A percentile compares a stretch with the other conserved stretches of the same genome.
Conservation (phyloP, 176 grass and related monocot species). For the Elymus sibiricus region DNA sequence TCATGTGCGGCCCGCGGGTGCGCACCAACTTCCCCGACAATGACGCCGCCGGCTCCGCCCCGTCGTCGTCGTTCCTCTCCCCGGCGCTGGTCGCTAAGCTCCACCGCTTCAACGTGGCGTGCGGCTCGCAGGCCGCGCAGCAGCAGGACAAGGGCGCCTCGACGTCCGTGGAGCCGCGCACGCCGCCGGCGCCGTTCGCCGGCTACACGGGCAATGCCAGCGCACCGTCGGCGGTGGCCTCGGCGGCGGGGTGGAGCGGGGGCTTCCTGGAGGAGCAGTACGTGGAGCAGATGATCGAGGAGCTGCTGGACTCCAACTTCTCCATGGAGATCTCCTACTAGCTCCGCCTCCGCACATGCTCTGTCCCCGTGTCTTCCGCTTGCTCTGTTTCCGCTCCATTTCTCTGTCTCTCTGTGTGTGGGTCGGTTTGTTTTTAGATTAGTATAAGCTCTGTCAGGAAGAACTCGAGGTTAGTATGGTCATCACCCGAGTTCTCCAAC, state of each 20-base stretch:
- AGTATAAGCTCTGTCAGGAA: slow-evolving; percentile 20
- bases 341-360: background rate
- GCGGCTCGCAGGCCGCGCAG: slow-evolving; percentile 44
- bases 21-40: slow-evolving; percentile 80
- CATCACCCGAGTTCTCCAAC: slow-evolving; percentile 26
- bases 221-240: background rate
- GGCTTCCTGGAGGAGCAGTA: slow-evolving; percentile 78
- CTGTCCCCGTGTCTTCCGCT: background rate
- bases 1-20: slow-evolving; percentile 83
- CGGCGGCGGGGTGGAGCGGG: slow-evolving; percentile 25
- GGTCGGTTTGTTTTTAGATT: slow-evolving; percentile 1
- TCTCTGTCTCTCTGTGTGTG: background rate
- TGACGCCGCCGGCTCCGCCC: background rate
- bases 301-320: slow-evolving; percentile 86
- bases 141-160: slow-evolving; percentile 15
- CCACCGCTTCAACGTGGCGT: slow-evolving; percentile 77
- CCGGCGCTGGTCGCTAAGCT: slow-evolving; percentile 77
- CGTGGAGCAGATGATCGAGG: slow-evolving; percentile 99
- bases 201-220: background rate
- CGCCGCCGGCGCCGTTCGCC: background rate
- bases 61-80: slow-evolving; percentile 52
- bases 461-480: slow-evolving; percentile 38
- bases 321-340: slow-evolving; percentile 90
- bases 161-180: background rate
- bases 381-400: background rate